These are phyloP conservation scores for Galerina marginata DNA, from an alignment of 768 basidiomycete species.

Conservation along the genomic window DNA sequence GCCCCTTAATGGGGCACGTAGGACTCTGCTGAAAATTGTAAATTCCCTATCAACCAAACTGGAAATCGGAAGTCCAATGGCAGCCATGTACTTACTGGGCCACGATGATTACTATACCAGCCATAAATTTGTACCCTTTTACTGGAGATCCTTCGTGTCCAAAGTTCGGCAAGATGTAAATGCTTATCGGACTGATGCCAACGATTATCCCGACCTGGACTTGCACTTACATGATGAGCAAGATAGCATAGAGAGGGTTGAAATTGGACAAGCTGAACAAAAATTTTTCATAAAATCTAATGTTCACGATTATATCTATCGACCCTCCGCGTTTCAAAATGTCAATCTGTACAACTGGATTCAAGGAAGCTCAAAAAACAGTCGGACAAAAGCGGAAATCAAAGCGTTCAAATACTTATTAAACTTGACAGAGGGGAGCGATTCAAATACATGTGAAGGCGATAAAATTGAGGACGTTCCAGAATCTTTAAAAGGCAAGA, in stretches of 20 bases:
- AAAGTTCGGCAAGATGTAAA: conserved; percentile 11
- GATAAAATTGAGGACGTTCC: no score
- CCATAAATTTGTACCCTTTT: background rate
- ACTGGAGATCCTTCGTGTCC: background rate
- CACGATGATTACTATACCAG: background rate
- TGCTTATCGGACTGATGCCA: background rate
- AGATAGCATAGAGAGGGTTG: background rate
- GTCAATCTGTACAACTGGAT: background rate
- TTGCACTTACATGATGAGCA: background rate
- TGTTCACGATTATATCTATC: background rate
- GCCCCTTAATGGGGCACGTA: background rate
- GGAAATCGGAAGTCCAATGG: background rate
- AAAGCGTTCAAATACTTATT: background rate
- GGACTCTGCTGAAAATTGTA: background rate
- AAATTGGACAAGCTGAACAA: background rate
- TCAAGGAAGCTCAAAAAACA: background rate
- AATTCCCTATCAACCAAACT: background rate
- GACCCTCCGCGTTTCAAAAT: background rate
- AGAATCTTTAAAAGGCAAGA: background rate
- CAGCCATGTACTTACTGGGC: background rate
- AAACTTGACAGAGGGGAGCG: no score
- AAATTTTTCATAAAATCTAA: background rate
- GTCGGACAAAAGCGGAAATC: background rate
- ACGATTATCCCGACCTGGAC: no score
- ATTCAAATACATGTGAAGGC: no score